Base-by-base conservation (phyloP, 257 asterid species). In the Plantago elongata region DNA sequence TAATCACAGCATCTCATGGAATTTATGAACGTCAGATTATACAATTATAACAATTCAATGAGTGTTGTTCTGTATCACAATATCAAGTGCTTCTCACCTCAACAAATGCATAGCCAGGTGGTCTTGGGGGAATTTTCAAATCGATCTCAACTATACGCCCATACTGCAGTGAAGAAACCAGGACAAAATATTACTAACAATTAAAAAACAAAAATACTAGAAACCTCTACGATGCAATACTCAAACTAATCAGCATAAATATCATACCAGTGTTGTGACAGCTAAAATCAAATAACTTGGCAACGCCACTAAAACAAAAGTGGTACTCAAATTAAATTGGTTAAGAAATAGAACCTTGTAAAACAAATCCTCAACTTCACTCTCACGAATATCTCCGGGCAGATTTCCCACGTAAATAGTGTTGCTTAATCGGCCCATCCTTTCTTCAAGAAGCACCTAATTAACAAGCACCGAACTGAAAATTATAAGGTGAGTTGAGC, bases 81-180 rank as follows among this genome's bases (percentile, higher is more conserved):
- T 51, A 51, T 14, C 22, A 51, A 65, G 12, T 45, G 57, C 45
- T 50, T 40, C 86, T 67, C 75, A 89, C 96, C 96, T 89, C 95
- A 15, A 89, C 93, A 71, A 89, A 89, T 13, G 90, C 95, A 77
- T 82, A 89, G 59, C 90, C 95, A 67, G 96, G 96, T 48, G 95
- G 95, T 50, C 90, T 82, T n/a, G 95, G 86, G 37, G 95, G 96
- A 27, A 84, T 80, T 74, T 89, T 89, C 90, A 89, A 61, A 71
- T 89, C 96, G 58, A 89, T 82, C 2, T 80, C 85, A 49, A 86
- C 81, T 60, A 86, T 82, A 42, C 71, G 80, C 54, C 96, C 96
- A 72, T 86, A 89, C 96, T 89, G 78, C 76, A 78, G 45, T 12
- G 70, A 40, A 64, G 11, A 9, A 40, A 54, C 34, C 57, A 27